Conservation (phyloP, 1,284 basidiomycete species). For the Pulveroboletus sp. region DNA sequence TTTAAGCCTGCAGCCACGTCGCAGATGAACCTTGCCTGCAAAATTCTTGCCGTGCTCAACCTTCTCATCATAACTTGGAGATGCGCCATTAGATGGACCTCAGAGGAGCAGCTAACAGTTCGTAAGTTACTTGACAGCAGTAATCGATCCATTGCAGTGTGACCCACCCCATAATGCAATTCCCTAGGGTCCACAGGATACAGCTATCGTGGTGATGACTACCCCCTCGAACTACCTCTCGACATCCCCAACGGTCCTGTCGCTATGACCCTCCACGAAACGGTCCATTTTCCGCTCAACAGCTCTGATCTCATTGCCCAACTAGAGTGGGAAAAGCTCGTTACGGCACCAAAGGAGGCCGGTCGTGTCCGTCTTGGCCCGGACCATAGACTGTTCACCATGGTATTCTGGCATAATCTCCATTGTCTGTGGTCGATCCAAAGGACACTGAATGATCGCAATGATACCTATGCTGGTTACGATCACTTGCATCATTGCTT, state of each 20-base stretch:
- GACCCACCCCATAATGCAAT: no score
- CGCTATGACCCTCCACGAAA: slow-evolving; percentile 15
- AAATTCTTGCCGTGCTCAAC: no score
- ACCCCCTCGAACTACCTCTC: slow-evolving; percentile 11
- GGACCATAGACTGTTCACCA: slow-evolving; percentile 12
- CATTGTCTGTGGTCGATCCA: slow-evolving; percentile 16
- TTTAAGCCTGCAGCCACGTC: no score
- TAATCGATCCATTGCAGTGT: no score
- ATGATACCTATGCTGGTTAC: slow-evolving; percentile 9
- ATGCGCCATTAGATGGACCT: no score
- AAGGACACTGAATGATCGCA: slow-evolving; percentile 10
- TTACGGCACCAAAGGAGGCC: neutral
- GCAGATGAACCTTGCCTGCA: no score
- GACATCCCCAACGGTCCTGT: neutral
- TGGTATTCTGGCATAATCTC: neutral
- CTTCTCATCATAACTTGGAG: no score
- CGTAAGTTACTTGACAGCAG: no score
- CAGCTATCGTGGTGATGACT: slow-evolving; percentile 10
- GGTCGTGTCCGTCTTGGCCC: slow-evolving; percentile 12
- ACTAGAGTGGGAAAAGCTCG: neutral
- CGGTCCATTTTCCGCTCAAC: slow-evolving; percentile 14
- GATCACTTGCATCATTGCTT: slow-evolving; percentile 33
- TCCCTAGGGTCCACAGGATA: no score
- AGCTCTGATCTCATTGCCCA: slow-evolving; percentile 1
- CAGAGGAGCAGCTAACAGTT: no score